A percentile compares a stretch with the other conserved stretches of the same genome.
phyloP scores from a whole-genome alignment of 2,329 filamentous ascomycete species.

The Aspergillus neoniger region DNA sequence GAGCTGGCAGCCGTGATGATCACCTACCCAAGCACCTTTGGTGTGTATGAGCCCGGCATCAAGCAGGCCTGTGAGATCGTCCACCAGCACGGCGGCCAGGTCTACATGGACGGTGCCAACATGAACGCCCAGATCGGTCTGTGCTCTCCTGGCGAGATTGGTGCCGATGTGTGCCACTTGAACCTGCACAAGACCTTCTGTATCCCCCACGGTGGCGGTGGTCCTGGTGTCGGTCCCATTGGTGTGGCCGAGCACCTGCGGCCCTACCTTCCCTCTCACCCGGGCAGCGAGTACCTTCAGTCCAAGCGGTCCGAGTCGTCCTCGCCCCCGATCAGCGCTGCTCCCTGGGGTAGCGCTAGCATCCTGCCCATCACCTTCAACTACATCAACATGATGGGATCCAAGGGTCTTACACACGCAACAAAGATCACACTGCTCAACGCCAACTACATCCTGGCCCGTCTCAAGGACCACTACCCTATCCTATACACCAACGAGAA shows the following conservation, averaged over 20 bases:
- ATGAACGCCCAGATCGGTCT: constrained; percentile 98
- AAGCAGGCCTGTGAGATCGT: constrained; percentile 84
- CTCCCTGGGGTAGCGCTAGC: constrained; percentile 82
- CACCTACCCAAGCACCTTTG: constrained; percentile 93
- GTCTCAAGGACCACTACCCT: constrained; percentile 79
- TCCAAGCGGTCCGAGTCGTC: constrained; percentile 50
- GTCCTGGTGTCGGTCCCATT: constrained; percentile 90
- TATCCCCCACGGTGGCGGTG: constrained; percentile 93
- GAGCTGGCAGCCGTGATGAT: constrained; percentile 93
- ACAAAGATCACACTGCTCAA: constrained; percentile 93
- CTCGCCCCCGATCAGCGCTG: constrained; percentile 72
- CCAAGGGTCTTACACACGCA: constrained; percentile 78
- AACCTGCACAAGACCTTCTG: constrained; percentile 99
- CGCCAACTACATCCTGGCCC: constrained; percentile 92
- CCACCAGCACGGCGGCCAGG: constrained; percentile 83
- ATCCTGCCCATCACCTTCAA: constrained; percentile 94
- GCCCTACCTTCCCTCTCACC: constrained; percentile 73
- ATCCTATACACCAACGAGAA: constrained; percentile 93
- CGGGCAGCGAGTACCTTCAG: constrained; percentile 54
- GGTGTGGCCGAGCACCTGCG: constrained; percentile 82
- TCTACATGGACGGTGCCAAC: constrained; percentile 98
- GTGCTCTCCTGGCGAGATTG: constrained; percentile 91
- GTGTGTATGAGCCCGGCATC: constrained; percentile 88
- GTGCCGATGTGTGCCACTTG: constrained; percentile 93
- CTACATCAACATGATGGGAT: constrained; percentile 93